Evolutionary conservation across 106 monocot genomes (phyloP), one percentile per base, ranked within the genome.

Genomic region (Dactylorhiza incarnata): DNA sequence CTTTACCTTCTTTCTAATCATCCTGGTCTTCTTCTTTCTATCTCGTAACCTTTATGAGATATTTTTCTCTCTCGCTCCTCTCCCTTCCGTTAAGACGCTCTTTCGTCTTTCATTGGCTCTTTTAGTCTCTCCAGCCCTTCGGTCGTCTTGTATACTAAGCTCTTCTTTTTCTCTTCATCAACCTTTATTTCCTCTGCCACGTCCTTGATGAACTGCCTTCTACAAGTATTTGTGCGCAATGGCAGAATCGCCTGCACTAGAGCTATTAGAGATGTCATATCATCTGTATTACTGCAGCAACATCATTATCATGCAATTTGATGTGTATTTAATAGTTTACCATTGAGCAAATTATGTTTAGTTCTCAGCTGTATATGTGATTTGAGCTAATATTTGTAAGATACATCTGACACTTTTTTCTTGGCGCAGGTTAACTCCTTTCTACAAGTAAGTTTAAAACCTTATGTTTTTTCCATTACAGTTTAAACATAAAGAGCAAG

Each of bases 381-480:
- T 63, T 63, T 25, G 14, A 24, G 3, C 12, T n/a, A 14, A 13
- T 73, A 12, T 20, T 65, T 5, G 47, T 50, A 77, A 23, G 51
- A 67, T 68, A 26, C 37, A 68, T 79, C 69, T 82, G 45, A 86
- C 45, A 17, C 12, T 71, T 29, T 73, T 59, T 71, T 24, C 37
- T 24, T 75, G 20, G 83, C 89, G 73, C 87, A 97, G 97, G 89
- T 86, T 97, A 65, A 94, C 94, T 84, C 97, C 97, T 71, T 97
- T 97, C 80, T 91, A 97, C 81, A 93, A 89, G 96, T 93, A 15
- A 51, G 77, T 48, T 14, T 62, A 52, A 44, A 48, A n/a, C n/a
- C 7, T 74, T 9, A 0, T 71, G 0, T 12, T 20, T 71, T 50
- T 53, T 37, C 51, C 22, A 63, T 45, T 78, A 17, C 10, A 37